phyloP scores from a whole-genome alignment of 1,139 yeast genomes.

The Nadsonia starkeyi-henricii region DNA sequence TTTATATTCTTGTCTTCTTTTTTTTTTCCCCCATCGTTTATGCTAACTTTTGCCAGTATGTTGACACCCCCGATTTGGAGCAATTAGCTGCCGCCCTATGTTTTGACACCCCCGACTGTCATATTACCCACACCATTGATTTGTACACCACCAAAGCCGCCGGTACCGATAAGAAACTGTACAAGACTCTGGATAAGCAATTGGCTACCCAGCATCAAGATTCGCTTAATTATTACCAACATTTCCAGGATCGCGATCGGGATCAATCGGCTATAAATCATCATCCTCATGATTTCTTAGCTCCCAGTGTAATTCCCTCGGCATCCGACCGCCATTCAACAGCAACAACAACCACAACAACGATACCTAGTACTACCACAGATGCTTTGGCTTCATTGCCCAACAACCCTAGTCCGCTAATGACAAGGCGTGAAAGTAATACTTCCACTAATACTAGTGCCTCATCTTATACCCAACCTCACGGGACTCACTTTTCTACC shows the following conservation, averaged over 20 bases:
- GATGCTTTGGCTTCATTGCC: neutral
- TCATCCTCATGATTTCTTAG: too few relatives aligned
- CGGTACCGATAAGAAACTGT: conserved; percentile 75
- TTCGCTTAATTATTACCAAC: conserved; percentile 7
- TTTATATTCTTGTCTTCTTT: neutral
- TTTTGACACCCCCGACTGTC: conserved; percentile 79
- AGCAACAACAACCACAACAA: conserved; percentile 7
- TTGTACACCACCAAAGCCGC: conserved; percentile 89
- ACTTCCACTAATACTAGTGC: too few relatives aligned
- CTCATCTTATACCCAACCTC: too few relatives aligned
- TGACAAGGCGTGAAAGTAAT: too few relatives aligned
- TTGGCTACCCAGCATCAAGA: conserved; percentile 17
- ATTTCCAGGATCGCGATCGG: conserved; percentile 3
- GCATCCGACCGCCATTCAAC: conserved; percentile 4
- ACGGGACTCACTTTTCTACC: conserved; percentile 3
- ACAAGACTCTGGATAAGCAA: conserved; percentile 76
- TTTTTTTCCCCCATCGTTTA: neutral
- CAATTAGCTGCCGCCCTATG: conserved; percentile 75
- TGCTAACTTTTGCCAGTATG: conserved; percentile 37
- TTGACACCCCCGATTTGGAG: conserved; percentile 85
- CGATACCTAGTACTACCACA: conserved; percentile 3
- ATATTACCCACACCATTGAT: conserved; percentile 86
- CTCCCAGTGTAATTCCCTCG: too few relatives aligned
- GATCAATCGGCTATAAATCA: neutral
- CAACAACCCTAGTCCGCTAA: too few relatives aligned